Base-by-base conservation (phyloP, 768 basidiomycete species). In the Gymnopilus junonius region DNA sequence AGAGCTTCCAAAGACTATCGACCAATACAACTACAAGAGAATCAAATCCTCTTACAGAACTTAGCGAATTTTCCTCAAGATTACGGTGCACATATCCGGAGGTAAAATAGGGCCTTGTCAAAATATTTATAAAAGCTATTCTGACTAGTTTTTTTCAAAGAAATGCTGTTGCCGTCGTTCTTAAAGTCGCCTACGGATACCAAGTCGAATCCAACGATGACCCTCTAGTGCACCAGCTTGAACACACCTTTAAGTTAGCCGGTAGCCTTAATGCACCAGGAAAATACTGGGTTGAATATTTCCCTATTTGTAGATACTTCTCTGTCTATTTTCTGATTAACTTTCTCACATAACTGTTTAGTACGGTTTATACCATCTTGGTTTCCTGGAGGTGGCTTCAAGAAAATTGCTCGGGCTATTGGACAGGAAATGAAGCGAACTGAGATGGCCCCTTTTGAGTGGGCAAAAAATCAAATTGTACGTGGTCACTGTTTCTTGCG, bases 361-460 rank as follows among this genome's bases (percentile, higher is more conserved):
- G 81, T 81, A 54, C 70, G 76, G 29, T 76, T 72, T 63, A 23
- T 82, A 1, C 82, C 82, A 0, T 67, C 69, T 0, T 82, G 82
- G 81, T 74, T 83, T 55, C 80, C 82, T 21, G 77, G 80, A 4
- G 78, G 76, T 39, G 71, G 66, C 1, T 83, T 81, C 73, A 81
- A 83, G 64, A 69, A 69, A 12, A 27, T 60, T 6, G 77, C 74
- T 0, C 57, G 55, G 14, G 57, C 62, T 17, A 68, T 60, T 23
- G 68, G 65, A 15, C 34, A 61, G 17, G 53, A 66, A 5, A 42
- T 78, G 29, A 63, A 64, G 25, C 58, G 42, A 0, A 65, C 76
- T 3, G 73, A 74, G 15, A 25, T 55, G 0, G 59, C 69, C 7
- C 77, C 79, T 2, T 72, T 73, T 62, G 55, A 66, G 2, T 79